phyloP scores from a whole-genome alignment of 352 stramenopile species.

The Globisporangium uncinulatum region DNA sequence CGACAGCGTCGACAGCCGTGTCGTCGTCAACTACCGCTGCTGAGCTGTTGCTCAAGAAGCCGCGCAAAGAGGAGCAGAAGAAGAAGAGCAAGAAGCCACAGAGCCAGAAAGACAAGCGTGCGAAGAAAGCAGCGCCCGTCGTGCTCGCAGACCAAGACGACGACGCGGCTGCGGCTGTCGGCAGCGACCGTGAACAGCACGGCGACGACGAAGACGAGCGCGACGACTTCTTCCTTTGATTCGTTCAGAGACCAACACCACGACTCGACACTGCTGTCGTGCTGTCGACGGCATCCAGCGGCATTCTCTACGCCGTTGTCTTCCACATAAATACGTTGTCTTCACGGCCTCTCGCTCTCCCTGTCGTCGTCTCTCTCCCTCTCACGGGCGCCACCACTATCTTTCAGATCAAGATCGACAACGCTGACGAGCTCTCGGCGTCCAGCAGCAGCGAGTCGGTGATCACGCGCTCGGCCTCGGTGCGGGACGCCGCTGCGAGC shows the following conservation, averaged over 20 bases:
- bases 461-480: slow-evolving; percentile 60
- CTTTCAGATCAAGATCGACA: slow-evolving; percentile 54
- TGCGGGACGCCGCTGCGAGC: slow-evolving; percentile 62
- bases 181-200: slow-evolving; percentile 11
- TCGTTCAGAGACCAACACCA: not conserved
- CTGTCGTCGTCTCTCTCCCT: not conserved
- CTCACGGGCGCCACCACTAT: not conserved
- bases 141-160: slow-evolving; percentile 59
- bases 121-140: slow-evolving; percentile 11
- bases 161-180: slow-evolving; percentile 15
- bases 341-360: not conserved
- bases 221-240: slow-evolving; percentile 70
- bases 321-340: slow-evolving; percentile 6
- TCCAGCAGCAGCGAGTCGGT: slow-evolving; percentile 35
- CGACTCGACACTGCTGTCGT: not conserved
- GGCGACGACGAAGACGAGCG: slow-evolving; percentile 35
- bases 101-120: slow-evolving; percentile 38
- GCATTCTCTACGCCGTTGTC: slow-evolving; percentile 4
- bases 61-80: slow-evolving; percentile 63
- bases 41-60: slow-evolving; percentile 56
- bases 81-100: slow-evolving; percentile 52
- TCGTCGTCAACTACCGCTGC: slow-evolving; percentile 17
- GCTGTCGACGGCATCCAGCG: not conserved
- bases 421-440: slow-evolving; percentile 31
- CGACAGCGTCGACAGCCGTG: not conserved